A percentile compares a stretch with the other conserved stretches of the same genome.
These are phyloP conservation scores for Rhizodiscina lignyota DNA, from an alignment of 495 filamentous ascomycete genomes.

Conservation along the genomic window DNA sequence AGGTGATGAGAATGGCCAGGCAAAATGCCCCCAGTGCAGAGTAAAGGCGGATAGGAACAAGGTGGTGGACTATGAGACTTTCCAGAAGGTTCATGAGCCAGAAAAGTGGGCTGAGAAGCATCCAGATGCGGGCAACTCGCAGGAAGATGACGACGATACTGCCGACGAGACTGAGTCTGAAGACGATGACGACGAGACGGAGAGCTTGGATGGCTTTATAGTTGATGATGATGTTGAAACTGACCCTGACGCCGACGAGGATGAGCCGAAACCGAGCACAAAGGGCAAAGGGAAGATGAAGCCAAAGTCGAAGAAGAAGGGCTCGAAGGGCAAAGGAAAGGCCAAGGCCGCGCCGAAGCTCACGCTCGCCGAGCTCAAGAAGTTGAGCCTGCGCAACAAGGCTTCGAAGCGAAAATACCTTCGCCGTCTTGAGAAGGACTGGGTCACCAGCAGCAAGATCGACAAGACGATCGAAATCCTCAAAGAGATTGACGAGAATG, in stretches of 20 bases:
- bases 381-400: constrained; percentile 41
- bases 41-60: constrained; percentile 43
- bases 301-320: constrained; percentile 19
- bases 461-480: constrained; percentile 60
- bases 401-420: constrained; percentile 53
- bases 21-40: constrained; percentile 66
- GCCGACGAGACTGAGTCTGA: constrained; percentile 19
- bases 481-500: constrained; percentile 27
- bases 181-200: constrained; percentile 14
- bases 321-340: constrained; percentile 22
- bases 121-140: constrained; percentile 6
- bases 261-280: constrained; percentile 14
- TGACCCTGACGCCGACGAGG: constrained; percentile 23
- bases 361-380: constrained; percentile 48
- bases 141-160: constrained; percentile 15
- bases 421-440: constrained; percentile 43
- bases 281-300: constrained; percentile 14
- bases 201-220: constrained; percentile 21
- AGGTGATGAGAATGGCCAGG: constrained; percentile 38
- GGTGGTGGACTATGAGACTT: constrained; percentile 56
- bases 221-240: constrained; percentile 26
- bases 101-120: constrained; percentile 19
- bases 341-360: constrained; percentile 23
- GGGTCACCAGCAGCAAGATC: constrained; percentile 63
- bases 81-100: constrained; percentile 58